Conservation (phyloP, 768 basidiomycete genomes). For the Jaapia argillacea region DNA sequence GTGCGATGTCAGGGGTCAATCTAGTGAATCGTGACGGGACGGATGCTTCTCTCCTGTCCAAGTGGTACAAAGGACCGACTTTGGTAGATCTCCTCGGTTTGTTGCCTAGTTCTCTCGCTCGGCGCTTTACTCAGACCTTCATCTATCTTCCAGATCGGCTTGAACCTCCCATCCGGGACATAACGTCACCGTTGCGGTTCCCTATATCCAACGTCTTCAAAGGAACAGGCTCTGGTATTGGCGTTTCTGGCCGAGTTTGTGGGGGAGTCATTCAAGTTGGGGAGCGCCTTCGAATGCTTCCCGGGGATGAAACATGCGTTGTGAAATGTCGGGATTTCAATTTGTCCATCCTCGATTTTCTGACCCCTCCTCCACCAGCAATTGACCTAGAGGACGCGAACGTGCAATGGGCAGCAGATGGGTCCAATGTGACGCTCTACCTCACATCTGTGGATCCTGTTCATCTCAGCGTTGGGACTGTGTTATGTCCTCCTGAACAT, state of each 20-base stretch:
- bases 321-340: slow-evolving; percentile 46
- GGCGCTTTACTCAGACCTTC: not conserved
- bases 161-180: slow-evolving; percentile 72
- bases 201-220: slow-evolving; percentile 96
- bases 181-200: slow-evolving; percentile 67
- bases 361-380: slow-evolving; percentile 31
- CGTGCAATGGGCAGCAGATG: slow-evolving; percentile 84
- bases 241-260: slow-evolving; percentile 75
- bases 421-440: slow-evolving; percentile 81
- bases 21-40: slow-evolving; percentile 42
- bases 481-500: slow-evolving; percentile 69
- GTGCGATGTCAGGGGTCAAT: slow-evolving; percentile 86
- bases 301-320: slow-evolving; percentile 83
- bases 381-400: slow-evolving; percentile 76
- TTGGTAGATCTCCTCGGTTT: slow-evolving; percentile 77
- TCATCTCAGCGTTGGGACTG: slow-evolving; percentile 79
- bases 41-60: slow-evolving; percentile 33
- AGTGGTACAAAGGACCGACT: slow-evolving; percentile 85
- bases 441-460: slow-evolving; percentile 79
- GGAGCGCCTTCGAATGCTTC: slow-evolving; percentile 76
- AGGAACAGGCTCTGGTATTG: slow-evolving; percentile 68
- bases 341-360: not conserved
- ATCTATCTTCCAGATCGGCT: slow-evolving; percentile 48
- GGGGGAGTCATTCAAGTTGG: slow-evolving; percentile 90
- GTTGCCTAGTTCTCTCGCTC: slow-evolving; percentile 2